Base-by-base conservation (phyloP, 1,284 basidiomycete species). In the Austropuccinia psidii region DNA sequence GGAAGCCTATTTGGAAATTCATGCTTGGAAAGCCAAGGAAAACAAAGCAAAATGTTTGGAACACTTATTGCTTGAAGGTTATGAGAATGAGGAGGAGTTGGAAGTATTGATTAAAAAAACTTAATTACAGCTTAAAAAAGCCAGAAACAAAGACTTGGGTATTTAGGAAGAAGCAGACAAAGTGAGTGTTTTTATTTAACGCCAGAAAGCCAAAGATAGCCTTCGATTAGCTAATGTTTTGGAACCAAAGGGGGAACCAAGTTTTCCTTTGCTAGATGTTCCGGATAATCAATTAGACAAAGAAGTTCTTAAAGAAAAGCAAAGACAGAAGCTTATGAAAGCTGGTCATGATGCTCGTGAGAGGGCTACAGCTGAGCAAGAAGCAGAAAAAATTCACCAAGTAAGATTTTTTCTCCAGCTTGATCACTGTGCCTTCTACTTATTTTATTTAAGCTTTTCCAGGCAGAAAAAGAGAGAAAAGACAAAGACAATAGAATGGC, bases 271-370 rank as follows among this genome's bases (percentile, higher is more conserved):
- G 1, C 83, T 95, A 17, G 93, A 97, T 77, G 85, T 90, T 0
- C 92, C 93, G 0, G 96, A 99, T 81, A 88, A 87, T 21, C 90
- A 96, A 86, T 85, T 99, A 24, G 92, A 92, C 77, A 94, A 98
- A 79, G 94, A 97, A 58, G 86, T 88, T 17, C 79, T 98, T 58
- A 97, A 92, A 80, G 96, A 99, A 81, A 99, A 98, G 83, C 88
- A 89, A 78, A 90, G 89, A 77, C 96, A 98, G 81, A 89, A 88
- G 75, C 84, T 98, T 43, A 84, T 96, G 83, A 98, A 97, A 82
- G 93, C 94, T 0, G 93, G 92, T 0, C 94, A 90, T 81, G 96
- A 98, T 74, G 93, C 95, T 0, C 88, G 96, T 13, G 86, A 88
- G 61, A 87, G 93, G 7, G 86, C 87, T 0, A 87, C 91, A 76